Evolutionary conservation across 495 filamentous ascomycete genomes (phyloP).

Genomic region (Penicillium angulare): DNA sequence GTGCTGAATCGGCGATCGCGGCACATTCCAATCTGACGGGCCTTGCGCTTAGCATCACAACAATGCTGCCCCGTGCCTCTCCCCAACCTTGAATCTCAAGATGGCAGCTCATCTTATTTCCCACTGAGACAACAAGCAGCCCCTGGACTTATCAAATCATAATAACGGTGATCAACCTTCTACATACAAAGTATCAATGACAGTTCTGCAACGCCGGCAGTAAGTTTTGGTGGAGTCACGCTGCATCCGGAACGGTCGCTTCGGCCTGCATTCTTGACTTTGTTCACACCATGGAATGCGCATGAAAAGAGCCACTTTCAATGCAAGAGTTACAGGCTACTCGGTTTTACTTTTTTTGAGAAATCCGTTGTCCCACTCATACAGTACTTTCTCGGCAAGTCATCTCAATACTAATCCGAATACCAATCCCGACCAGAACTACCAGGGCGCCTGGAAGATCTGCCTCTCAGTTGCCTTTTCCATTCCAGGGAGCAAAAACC

Average conservation of each 20-base stretch:
- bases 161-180: background rate
- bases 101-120: background rate
- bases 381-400: too few relatives aligned
- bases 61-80: slow-evolving; percentile 7
- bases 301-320: slow-evolving; percentile 9
- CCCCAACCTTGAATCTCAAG: background rate
- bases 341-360: background rate
- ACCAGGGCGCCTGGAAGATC: background rate
- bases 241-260: slow-evolving; percentile 9
- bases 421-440: background rate
- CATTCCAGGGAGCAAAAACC: slow-evolving; percentile 6
- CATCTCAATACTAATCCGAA: background rate
- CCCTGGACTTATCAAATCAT: background rate
- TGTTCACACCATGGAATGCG: slow-evolving; percentile 11
- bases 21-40: slow-evolving; percentile 1
- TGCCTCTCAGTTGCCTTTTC: slow-evolving; percentile 10
- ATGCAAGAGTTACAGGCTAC: slow-evolving; percentile 14
- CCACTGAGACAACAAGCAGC: background rate
- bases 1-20: background rate
- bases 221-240: background rate
- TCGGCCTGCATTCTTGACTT: slow-evolving; percentile 11
- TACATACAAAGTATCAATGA: too few relatives aligned
- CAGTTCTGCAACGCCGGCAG: background rate
- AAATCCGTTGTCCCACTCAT: background rate
- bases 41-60: slow-evolving; percentile 10